Evolutionary conservation across 495 filamentous ascomycete species (phyloP), one percentile per base, ranked within the genome.

Genomic region (Ramalina intermedia): DNA sequence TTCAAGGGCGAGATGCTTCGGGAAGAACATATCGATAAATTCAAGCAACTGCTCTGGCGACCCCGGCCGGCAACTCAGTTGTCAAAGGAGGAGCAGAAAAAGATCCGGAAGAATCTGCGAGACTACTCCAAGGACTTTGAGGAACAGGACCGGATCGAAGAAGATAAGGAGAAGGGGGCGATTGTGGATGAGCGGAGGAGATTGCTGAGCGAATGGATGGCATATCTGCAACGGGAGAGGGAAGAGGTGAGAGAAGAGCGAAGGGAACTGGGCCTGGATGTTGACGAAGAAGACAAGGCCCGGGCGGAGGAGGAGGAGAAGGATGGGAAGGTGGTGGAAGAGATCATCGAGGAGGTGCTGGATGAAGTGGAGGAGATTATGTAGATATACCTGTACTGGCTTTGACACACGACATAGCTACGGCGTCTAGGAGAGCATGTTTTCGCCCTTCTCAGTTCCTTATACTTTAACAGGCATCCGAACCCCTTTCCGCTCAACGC

Each of bases 21-120:
- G 53, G 93, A 96, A 66, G 85, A 96, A 65, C 82, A 77, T 45
- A 79, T 94, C 54, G 93, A 98, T 46, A 89, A 89, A 62, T 96
- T 98, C 80, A 95, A 96, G 75, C 91, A 98, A 69, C 83, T 85
- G 68, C 55, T 81, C 47, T 98, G 91, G 91, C 85, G 91, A 17
- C 93, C 91, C 12, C 84, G 91, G 27, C 91, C 91, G 12, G 64
- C 82, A 6, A 93, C 85, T 20, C 79, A 96, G 45, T 84, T 98
- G 48, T 78, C 76, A 67, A 88, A 87, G 65, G 86, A 95, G 55
- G 87, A 96, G 72, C 90, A 96, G 72, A 94, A 96, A 74, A 73
- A 81, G 57, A 87, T 96, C 60, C 93, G 93, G 69, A 94, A 94
- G 79, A 96, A 95, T 70, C 82, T 98, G 41, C 84, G 90, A 41